phyloP scores from a whole-genome alignment of 2,329 filamentous ascomycete genomes.

The Reticulascus tulasneorum region DNA sequence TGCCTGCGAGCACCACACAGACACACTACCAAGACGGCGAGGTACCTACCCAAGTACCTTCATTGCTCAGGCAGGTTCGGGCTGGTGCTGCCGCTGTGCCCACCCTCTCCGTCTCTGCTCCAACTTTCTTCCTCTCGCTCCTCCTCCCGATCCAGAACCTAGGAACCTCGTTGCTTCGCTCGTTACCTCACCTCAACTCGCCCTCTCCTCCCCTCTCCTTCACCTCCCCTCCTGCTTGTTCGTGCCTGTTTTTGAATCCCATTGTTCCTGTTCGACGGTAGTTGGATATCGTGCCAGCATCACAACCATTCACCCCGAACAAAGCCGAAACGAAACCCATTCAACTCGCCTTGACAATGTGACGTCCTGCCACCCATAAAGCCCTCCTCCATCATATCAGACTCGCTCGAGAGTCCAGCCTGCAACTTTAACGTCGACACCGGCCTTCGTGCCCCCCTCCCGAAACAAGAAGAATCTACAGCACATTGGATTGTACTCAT shows the following conservation, averaged over 20 bases:
- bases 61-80: too few relatives aligned
- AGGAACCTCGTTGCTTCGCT: conserved; percentile 1
- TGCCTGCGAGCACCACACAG: conserved; percentile 1
- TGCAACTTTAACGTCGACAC: conserved; percentile 1
- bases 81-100: too few relatives aligned
- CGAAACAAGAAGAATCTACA: too few relatives aligned
- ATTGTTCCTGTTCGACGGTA: not conserved
- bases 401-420: conserved; percentile 5
- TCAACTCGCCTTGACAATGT: conserved; percentile 9
- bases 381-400: conserved; percentile 9
- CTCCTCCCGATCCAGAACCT: not conserved
- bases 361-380: conserved; percentile 14
- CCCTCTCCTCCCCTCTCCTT: not conserved
- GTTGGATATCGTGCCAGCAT: too few relatives aligned
- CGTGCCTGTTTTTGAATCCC: not conserved
- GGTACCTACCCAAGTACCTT: too few relatives aligned
- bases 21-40: too few relatives aligned
- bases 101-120: too few relatives aligned
- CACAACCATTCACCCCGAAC: conserved; percentile 4
- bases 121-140: too few relatives aligned
- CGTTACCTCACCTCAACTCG: conserved; percentile 1
- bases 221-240: not conserved
- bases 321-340: conserved; percentile 2
- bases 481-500: not conserved
- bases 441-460: not conserved